phyloP scores from a whole-genome alignment of 192 early-diverging fungal species.

The Fimicolochytrium jonesii region DNA sequence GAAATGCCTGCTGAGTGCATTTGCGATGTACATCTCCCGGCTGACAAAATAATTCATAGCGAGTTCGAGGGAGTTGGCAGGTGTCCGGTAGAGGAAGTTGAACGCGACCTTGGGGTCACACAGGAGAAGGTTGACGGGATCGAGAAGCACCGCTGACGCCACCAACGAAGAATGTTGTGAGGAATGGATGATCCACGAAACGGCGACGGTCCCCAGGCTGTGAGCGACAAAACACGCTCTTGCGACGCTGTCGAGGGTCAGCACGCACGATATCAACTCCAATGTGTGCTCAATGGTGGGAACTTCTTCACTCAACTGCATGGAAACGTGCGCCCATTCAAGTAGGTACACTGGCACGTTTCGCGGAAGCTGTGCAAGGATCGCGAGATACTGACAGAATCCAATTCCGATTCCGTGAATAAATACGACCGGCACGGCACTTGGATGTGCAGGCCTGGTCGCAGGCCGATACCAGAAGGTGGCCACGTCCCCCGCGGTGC shows the following conservation, averaged over 20 bases:
- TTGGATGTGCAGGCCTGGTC: no score
- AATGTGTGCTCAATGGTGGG: conserved; percentile 52
- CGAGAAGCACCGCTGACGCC: conserved; percentile 46
- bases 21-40: conserved; percentile 58
- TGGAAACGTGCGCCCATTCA: conserved; percentile 62
- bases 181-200: conserved; percentile 45
- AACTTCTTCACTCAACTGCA: conserved; percentile 55
- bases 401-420: conserved; percentile 70
- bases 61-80: conserved; percentile 22
- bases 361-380: conserved; percentile 39
- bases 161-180: neutral
- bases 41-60: conserved; percentile 55
- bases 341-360: conserved; percentile 26
- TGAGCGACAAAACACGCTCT: conserved; percentile 65
- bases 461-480: neutral
- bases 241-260: conserved; percentile 32
- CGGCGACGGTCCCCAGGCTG: conserved; percentile 54
- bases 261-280: conserved; percentile 41
- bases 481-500: neutral
- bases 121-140: conserved; percentile 65
- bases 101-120: conserved; percentile 58
- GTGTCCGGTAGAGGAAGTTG: conserved; percentile 44
- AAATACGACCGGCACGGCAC: conserved; percentile 51
- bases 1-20: conserved; percentile 50
- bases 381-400: conserved; percentile 47